Conservation (phyloP, 2,329 filamentous ascomycete species). For the Hypoxylon sp. region DNA sequence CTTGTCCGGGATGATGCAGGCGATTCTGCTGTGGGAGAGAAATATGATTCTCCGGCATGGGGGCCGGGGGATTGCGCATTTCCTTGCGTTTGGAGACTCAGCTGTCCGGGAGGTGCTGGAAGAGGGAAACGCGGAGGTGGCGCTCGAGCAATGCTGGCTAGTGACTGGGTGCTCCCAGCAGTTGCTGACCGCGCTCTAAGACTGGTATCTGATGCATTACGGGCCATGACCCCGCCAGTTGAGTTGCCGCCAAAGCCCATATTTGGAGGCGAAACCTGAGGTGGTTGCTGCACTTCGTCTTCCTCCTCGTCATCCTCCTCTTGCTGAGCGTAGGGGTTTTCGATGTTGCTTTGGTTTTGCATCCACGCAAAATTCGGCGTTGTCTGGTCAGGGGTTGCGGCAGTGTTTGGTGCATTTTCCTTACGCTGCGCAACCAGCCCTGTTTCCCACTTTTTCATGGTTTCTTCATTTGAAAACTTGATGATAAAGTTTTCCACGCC, state of each 20-base stretch:
- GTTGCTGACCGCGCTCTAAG: slow-evolving; percentile 80
- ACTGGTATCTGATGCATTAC: slow-evolving; percentile 78
- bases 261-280: slow-evolving; percentile 48
- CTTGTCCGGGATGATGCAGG: slow-evolving; percentile 80
- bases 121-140: slow-evolving; percentile 78
- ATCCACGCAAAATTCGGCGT: slow-evolving; percentile 85
- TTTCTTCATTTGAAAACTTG: slow-evolving; percentile 89
- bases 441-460: slow-evolving; percentile 89
- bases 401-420: slow-evolving; percentile 61
- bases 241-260: slow-evolving; percentile 45
- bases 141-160: slow-evolving; percentile 64
- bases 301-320: slow-evolving; percentile 71
- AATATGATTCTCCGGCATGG: slow-evolving; percentile 82
- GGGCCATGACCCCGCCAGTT: slow-evolving; percentile 57
- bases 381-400: slow-evolving; percentile 55
- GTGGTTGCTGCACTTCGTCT: slow-evolving; percentile 49
- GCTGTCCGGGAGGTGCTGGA: slow-evolving; percentile 61
- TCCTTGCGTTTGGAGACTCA: slow-evolving; percentile 74
- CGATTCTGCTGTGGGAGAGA: slow-evolving; percentile 85
- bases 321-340: slow-evolving; percentile 81
- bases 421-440: slow-evolving; percentile 81
- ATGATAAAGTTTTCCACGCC: slow-evolving; percentile 97
- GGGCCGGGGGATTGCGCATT: slow-evolving; percentile 66
- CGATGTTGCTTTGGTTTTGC: slow-evolving; percentile 70
- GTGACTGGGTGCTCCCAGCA: slow-evolving; percentile 70